A percentile compares a stretch with the other conserved stretches of the same genome.
phyloP scores from a whole-genome alignment of 2,329 filamentous ascomycete species.

The Penicillium janthinellum region DNA sequence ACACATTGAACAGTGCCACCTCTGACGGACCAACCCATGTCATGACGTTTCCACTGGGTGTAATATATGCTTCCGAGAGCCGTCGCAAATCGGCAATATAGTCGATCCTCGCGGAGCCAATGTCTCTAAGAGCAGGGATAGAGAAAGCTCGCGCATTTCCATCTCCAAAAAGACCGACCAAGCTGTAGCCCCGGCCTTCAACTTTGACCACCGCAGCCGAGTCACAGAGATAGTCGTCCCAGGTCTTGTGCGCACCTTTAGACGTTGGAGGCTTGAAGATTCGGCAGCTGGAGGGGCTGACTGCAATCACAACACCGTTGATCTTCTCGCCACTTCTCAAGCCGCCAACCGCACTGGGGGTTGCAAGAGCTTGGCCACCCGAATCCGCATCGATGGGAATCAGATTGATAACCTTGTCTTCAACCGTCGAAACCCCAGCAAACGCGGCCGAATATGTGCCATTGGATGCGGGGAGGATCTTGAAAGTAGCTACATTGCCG shows the following conservation, averaged over 20 bases:
- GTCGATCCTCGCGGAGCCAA: conserved; percentile 66
- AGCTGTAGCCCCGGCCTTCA: conserved; percentile 72
- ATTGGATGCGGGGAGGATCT: conserved; percentile 72
- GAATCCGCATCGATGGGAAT: conserved; percentile 77
- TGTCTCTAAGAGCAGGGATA: conserved; percentile 84
- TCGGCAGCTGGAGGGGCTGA: conserved; percentile 72
- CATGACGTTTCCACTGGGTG: conserved; percentile 77
- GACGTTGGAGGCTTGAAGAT: conserved; percentile 82
- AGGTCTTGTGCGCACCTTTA: conserved; percentile 91
- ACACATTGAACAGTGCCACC: conserved; percentile 78
- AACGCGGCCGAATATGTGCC: conserved; percentile 72
- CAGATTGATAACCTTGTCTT: conserved; percentile 73
- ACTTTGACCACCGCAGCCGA: conserved; percentile 75
- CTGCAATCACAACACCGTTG: conserved; percentile 78
- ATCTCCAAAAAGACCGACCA: conserved; percentile 85
- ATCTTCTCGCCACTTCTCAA: conserved; percentile 74
- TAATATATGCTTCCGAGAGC: conserved; percentile 70
- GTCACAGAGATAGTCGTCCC: conserved; percentile 81
- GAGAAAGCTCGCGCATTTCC: conserved; percentile 77
- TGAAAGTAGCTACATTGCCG: conserved; percentile 86
- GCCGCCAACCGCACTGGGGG: conserved; percentile 71
- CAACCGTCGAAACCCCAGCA: conserved; percentile 67
- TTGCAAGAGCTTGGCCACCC: conserved; percentile 74
- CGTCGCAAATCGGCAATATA: conserved; percentile 73
- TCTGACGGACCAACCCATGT: conserved; percentile 90